Conservation (phyloP, 2,329 filamentous ascomycete genomes). For the Metarhizium humberi region DNA sequence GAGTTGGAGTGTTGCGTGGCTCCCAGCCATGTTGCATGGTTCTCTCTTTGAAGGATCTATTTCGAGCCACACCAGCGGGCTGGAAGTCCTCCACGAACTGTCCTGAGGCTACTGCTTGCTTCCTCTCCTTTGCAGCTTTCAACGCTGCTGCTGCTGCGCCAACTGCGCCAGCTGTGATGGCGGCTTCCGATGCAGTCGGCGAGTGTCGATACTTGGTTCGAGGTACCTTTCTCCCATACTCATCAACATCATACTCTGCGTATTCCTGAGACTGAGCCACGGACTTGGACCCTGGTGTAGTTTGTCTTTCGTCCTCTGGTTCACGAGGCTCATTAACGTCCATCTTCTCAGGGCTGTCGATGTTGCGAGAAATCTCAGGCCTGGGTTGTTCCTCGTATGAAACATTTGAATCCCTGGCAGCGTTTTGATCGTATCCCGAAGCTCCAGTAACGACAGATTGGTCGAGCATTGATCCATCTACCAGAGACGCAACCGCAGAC, state of each 20-base stretch:
- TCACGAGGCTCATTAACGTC: conserved; percentile 30
- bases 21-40: conserved; percentile 43
- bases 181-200: conserved; percentile 47
- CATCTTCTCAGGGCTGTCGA: conserved; percentile 31
- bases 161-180: conserved; percentile 48
- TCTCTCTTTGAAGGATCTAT: conserved; percentile 59
- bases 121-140: conserved; percentile 38
- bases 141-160: conserved; percentile 42
- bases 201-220: conserved; percentile 35
- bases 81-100: conserved; percentile 29
- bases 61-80: conserved; percentile 44
- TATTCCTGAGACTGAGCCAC: conserved; percentile 36
- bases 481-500: conserved; percentile 80
- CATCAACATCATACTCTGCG: conserved; percentile 48
- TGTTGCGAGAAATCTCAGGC: conserved; percentile 22
- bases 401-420: conserved; percentile 28
- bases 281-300: conserved; percentile 29
- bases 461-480: conserved; percentile 62
- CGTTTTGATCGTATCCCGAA: conserved; percentile 39
- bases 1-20: conserved; percentile 45
- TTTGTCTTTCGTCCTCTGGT: conserved; percentile 27
- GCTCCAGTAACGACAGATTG: conserved; percentile 59
- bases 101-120: conserved; percentile 26
- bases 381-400: conserved; percentile 22
- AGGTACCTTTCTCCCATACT: conserved; percentile 47